Conservation (phyloP, 805 yeast genomes). For the Pichia kluyveri region DNA sequence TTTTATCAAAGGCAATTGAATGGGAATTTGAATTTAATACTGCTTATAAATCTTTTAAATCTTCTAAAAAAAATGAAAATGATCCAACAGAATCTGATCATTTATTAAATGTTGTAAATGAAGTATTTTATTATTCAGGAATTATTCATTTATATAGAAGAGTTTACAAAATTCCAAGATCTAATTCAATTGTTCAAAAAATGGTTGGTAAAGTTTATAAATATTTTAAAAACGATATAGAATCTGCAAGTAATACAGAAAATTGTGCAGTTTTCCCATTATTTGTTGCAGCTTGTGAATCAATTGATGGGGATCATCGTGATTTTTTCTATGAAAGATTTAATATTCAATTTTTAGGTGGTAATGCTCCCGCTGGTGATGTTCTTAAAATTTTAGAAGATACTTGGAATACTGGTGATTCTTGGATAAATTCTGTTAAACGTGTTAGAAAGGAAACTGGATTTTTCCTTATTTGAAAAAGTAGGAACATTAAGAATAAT, state of each 20-base stretch:
- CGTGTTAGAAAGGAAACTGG: constrained; percentile 3
- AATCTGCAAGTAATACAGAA: constrained; percentile 8
- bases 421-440: constrained; percentile 8
- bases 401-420: constrained; percentile 7
- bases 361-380: constrained; percentile 7
- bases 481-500: not conserved
- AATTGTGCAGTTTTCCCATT: constrained; percentile 6
- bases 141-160: constrained; percentile 1
- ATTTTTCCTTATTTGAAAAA: constrained; percentile 3
- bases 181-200: constrained; percentile 2
- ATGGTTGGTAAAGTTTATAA: constrained; percentile 3
- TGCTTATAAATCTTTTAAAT: constrained; percentile 2
- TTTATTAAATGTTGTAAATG: constrained; percentile 2
- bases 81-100: constrained; percentile 3
- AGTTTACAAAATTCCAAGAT: constrained; percentile 2
- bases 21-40: constrained; percentile 5
- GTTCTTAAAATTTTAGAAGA: constrained; percentile 5
- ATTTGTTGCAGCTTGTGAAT: constrained; percentile 8
- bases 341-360: constrained; percentile 9
- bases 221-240: constrained; percentile 4
- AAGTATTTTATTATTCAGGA: constrained; percentile 4
- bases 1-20: constrained; percentile 5
- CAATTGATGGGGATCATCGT: constrained; percentile 1
- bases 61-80: not conserved
- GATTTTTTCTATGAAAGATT: constrained; percentile 7